Evolutionary conservation across 495 filamentous ascomycete species (phyloP).

Genomic region (Sphaerosporella brunnea): DNA sequence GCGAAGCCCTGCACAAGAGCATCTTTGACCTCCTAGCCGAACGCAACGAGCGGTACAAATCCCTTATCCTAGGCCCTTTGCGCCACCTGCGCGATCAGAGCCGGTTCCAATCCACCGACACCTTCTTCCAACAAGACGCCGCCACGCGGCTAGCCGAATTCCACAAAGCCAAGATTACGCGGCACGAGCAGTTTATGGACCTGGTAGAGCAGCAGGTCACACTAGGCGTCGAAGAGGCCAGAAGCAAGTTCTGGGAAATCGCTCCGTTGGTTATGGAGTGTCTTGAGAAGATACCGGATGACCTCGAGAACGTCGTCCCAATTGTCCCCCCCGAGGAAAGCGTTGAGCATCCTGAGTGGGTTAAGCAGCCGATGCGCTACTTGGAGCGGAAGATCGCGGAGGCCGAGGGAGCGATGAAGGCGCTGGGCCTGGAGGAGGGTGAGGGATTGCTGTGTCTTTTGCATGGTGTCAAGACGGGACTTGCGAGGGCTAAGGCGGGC

Average conservation of each 20-base stretch:
- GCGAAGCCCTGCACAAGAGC: conserved; percentile 67
- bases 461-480: conserved; percentile 76
- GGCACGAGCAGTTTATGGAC: conserved; percentile 59
- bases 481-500: conserved; percentile 41
- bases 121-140: conserved; percentile 67
- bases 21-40: conserved; percentile 67
- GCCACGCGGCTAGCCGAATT: conserved; percentile 46
- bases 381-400: conserved; percentile 66
- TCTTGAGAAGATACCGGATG: conserved; percentile 54
- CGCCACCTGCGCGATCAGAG: conserved; percentile 46
- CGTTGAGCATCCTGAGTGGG: conserved; percentile 68
- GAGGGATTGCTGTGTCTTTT: conserved; percentile 41
- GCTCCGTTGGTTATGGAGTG: conserved; percentile 61
- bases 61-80: conserved; percentile 66
- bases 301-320: conserved; percentile 22
- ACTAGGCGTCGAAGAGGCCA: conserved; percentile 75
- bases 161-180: conserved; percentile 46
- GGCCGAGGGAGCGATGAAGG: conserved; percentile 77
- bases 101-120: conserved; percentile 55
- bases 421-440: conserved; percentile 29
- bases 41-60: conserved; percentile 69
- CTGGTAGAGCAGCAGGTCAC: conserved; percentile 72
- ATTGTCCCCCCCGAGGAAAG: conserved; percentile 54
- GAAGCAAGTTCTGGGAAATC: conserved; percentile 94
- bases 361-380: conserved; percentile 67